Conservation (phyloP, 257 asterid genomes). For the Solanum clarkiae region DNA sequence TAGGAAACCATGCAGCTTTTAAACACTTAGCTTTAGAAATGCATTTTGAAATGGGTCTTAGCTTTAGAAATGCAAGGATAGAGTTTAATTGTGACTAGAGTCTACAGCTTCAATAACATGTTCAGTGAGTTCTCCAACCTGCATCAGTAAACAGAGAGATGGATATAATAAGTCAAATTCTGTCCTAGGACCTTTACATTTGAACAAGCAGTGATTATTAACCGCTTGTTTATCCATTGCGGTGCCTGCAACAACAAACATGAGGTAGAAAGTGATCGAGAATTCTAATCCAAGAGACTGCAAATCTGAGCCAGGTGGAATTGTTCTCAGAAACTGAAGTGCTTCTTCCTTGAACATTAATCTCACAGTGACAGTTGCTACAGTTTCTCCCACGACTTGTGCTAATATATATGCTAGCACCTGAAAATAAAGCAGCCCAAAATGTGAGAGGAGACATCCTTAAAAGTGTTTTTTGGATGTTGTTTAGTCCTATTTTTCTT, state of each 20-base stretch:
- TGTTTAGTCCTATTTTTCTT: background rate
- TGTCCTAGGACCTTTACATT: background rate
- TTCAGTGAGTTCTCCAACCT: conserved; percentile 1
- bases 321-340: background rate
- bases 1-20: background rate
- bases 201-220: background rate
- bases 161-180: background rate
- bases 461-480: background rate
- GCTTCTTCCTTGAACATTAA: background rate
- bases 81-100: background rate
- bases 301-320: background rate
- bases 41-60: background rate
- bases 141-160: background rate
- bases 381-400: background rate
- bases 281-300: background rate
- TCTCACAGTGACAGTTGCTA: background rate
- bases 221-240: background rate
- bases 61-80: background rate
- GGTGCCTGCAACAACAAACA: background rate
- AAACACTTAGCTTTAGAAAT: background rate
- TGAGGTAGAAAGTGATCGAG: background rate
- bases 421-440: background rate
- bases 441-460: background rate
- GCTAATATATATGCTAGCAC: background rate
- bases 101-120: conserved; percentile 11